Evolutionary conservation across 805 yeast genomes (phyloP).

Genomic region (Lipomyces starkeyi): DNA sequence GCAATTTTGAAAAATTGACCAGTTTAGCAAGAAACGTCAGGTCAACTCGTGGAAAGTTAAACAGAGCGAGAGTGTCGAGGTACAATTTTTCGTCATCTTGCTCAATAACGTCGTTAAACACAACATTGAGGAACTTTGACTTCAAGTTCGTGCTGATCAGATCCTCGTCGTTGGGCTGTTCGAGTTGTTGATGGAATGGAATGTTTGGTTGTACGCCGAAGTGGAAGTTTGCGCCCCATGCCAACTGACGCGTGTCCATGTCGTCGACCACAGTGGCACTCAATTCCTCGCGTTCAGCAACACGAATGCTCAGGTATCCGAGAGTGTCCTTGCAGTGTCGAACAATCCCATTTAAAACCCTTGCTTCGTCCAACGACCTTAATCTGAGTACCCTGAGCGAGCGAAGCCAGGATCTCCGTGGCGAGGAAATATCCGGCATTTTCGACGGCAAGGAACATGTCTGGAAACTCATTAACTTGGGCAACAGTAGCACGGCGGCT

Average conservation of each 20-base stretch:
- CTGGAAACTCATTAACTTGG: conserved; percentile 18
- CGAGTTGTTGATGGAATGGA: background rate
- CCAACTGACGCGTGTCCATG: conserved; percentile 5
- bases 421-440: background rate
- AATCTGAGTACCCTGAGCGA: conserved; percentile 25
- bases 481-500: conserved; percentile 15
- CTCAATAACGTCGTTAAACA: conserved; percentile 5
- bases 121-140: conserved; percentile 20
- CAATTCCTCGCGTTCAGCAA: conserved; percentile 26
- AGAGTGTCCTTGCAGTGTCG: conserved; percentile 15
- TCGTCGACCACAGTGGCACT: conserved; percentile 17
- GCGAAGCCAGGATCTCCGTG: background rate
- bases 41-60: conserved; percentile 28
- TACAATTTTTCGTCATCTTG: conserved; percentile 6
- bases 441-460: conserved; percentile 29
- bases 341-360: conserved; percentile 22
- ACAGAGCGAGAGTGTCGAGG: conserved; percentile 28
- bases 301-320: conserved; percentile 22
- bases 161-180: background rate
- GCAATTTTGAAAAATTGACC: conserved; percentile 14
- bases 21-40: conserved; percentile 15
- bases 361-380: conserved; percentile 29
- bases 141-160: conserved; percentile 19
- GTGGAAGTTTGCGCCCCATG: background rate
- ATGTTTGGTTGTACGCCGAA: background rate